Evolutionary conservation across 495 filamentous ascomycete species (phyloP), one percentile per base, ranked within the genome.

Genomic region (Evernia prunastri): DNA sequence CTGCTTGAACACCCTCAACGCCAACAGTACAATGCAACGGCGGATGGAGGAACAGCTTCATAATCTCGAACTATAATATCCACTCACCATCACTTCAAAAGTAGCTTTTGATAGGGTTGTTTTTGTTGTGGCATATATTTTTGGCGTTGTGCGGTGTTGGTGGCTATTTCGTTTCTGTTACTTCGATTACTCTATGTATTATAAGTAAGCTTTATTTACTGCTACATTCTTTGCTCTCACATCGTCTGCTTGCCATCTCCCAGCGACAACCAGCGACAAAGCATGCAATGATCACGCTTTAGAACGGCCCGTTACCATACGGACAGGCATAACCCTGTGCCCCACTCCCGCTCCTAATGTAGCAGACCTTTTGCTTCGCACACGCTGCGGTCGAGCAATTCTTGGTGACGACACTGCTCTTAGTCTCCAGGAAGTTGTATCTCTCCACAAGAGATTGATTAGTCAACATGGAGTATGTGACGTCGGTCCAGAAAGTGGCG

Each of bases 381-480:
- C 79, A 82, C n/a, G 72, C 77, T 7, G 69, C 68, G 45, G 70
- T 80, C 7, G 75, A 76, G 58, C 79, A 82, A 43, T 78, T 80
- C 23, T 77, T 77, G 15, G 73, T 78, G 54, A 64, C 64, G 13
- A 76, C 66, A 56, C 74, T 77, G 54, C 63, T 72, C 67, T 80
- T 81, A 13, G 78, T 79, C 68, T 82, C 76, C 64, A 73, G 79
- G 17, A 71, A 74, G 56, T 80, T 81, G 61, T 79, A 80, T 31
- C 61, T 66, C n/a, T 67, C 69, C 12, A 77, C 76, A 47, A 82
- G 63, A 29, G 56, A 71, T 29, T 69, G 66, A 59, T 80, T 74
- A 18, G 51, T 63, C 63, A 80, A 75, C 80, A 80, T 81, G 1
- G 78, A 78, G 57, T 77, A 76, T 9, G 78, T 79, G 10, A 81